Conservation (phyloP, 805 yeast genomes). For the Metschnikowia orientalis region DNA sequence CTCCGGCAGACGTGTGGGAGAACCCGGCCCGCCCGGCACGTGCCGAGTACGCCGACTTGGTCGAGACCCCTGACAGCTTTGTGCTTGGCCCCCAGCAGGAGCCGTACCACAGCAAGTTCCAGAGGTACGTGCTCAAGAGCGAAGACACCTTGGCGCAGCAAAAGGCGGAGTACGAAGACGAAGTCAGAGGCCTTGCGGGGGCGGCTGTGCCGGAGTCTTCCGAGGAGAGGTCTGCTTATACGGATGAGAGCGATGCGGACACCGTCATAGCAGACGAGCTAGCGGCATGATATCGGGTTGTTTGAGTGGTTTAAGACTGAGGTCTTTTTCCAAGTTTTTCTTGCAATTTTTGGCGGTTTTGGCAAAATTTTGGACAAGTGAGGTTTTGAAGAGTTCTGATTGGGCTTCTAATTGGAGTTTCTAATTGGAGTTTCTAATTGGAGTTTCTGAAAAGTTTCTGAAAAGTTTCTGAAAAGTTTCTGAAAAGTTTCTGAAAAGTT, state of each 20-base stretch:
- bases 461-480: too few species aligned
- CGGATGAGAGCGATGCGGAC: conserved; percentile 16
- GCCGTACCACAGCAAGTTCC: conserved; percentile 9
- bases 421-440: too few species aligned
- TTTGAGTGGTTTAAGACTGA: too few species aligned
- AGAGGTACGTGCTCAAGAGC: conserved; percentile 13
- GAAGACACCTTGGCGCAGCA: conserved; percentile 13
- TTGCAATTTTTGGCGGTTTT: too few species aligned
- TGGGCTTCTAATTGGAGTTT: too few species aligned
- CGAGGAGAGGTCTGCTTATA: not conserved
- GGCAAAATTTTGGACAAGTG: too few species aligned
- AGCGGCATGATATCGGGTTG: too few species aligned
- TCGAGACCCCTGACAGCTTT: conserved; percentile 8
- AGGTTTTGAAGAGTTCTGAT: too few species aligned
- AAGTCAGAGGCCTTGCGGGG: not conserved
- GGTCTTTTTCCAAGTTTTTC: too few species aligned
- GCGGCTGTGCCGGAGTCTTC: not conserved
- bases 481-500: too few species aligned
- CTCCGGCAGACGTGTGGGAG: conserved; percentile 9
- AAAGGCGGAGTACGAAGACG: conserved; percentile 4
- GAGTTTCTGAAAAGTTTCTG: too few species aligned
- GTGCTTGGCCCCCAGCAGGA: conserved; percentile 4
- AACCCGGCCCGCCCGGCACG: conserved; percentile 2
- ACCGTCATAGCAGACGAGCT: conserved; percentile 16
- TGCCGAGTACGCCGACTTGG: conserved; percentile 10